phyloP scores from a whole-genome alignment of 148 eudicot species.

The Gaultheria prostrata region DNA sequence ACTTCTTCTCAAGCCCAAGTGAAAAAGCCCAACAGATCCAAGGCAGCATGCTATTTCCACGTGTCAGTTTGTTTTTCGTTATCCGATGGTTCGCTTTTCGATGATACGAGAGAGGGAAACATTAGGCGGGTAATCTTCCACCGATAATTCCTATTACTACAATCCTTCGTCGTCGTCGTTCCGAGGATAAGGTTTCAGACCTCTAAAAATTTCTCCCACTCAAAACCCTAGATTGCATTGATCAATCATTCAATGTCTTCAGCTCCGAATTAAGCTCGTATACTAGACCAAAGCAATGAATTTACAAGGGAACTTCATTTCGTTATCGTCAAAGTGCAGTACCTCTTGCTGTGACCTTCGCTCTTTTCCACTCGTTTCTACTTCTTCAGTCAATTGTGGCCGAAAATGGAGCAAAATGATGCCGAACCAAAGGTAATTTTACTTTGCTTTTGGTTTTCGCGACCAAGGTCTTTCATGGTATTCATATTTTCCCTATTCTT shows the following conservation, averaged over 20 bases:
- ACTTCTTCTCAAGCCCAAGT: neutral
- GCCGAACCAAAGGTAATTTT: slow-evolving; percentile 27
- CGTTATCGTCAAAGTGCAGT: slow-evolving; percentile 34
- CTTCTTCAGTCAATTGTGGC: slow-evolving; percentile 19
- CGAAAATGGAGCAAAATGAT: slow-evolving; percentile 23
- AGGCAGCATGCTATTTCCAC: neutral
- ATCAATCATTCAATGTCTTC: slow-evolving; percentile 6
- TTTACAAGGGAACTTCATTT: slow-evolving; percentile 43
- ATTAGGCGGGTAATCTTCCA: slow-evolving; percentile 8
- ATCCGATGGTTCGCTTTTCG: neutral
- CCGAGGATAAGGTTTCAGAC: slow-evolving; percentile 10
- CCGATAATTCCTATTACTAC: neutral
- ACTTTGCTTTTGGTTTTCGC: neutral
- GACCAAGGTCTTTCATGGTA: too few relatives aligned
- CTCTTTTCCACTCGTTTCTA: slow-evolving; percentile 30
- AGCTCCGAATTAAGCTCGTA: neutral
- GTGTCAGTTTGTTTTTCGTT: neutral
- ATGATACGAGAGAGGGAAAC: neutral
- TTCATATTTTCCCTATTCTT: neutral
- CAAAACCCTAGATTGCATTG: slow-evolving; percentile 10
- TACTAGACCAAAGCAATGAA: slow-evolving; percentile 32
- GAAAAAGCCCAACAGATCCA: neutral
- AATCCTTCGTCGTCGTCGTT: neutral
- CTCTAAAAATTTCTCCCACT: neutral
- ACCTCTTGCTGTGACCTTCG: slow-evolving; percentile 39